These are phyloP conservation scores for Metschnikowia kofuensis DNA, from an alignment of 805 yeast genomes.

Conservation along the genomic window DNA sequence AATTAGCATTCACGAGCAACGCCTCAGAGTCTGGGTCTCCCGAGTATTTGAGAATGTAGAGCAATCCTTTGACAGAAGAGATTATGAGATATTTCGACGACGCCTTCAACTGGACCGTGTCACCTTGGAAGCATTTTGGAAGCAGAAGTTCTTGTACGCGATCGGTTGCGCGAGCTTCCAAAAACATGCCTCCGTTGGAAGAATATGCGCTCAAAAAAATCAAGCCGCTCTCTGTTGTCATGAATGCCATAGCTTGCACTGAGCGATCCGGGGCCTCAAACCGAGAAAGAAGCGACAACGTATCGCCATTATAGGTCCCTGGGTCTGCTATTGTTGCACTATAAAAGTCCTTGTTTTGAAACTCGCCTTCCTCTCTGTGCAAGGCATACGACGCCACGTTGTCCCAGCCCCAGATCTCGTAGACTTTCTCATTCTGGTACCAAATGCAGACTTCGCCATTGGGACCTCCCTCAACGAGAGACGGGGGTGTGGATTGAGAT, in stretches of 20 bases:
- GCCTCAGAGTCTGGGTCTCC: neutral
- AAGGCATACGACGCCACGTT: neutral
- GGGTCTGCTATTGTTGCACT: conserved; percentile 1
- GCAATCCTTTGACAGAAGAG: conserved; percentile 10
- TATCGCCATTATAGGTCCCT: conserved; percentile 6
- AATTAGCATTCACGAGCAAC: conserved; percentile 5
- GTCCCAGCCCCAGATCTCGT: conserved; percentile 38
- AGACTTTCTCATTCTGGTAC: conserved; percentile 14
- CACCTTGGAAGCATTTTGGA: conserved; percentile 2
- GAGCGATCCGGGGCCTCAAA: conserved; percentile 5
- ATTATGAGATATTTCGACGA: conserved; percentile 9
- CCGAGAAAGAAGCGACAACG: conserved; percentile 9
- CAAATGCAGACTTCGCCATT: conserved; percentile 32
- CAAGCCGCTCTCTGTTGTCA: conserved; percentile 3
- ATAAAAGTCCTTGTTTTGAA: neutral
- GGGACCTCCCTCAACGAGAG: conserved; percentile 26
- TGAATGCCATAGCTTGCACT: conserved; percentile 13
- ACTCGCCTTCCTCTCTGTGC: neutral
- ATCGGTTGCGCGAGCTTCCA: conserved; percentile 5
- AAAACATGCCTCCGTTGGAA: neutral
- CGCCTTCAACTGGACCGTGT: conserved; percentile 10
- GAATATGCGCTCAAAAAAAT: conserved; percentile 5
- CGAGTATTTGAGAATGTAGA: conserved; percentile 8
- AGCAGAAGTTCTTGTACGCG: neutral
- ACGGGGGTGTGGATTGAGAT: neutral